Conservation (phyloP, 202 grass and related monocot species). For the Sporobolus alterniflorus region DNA sequence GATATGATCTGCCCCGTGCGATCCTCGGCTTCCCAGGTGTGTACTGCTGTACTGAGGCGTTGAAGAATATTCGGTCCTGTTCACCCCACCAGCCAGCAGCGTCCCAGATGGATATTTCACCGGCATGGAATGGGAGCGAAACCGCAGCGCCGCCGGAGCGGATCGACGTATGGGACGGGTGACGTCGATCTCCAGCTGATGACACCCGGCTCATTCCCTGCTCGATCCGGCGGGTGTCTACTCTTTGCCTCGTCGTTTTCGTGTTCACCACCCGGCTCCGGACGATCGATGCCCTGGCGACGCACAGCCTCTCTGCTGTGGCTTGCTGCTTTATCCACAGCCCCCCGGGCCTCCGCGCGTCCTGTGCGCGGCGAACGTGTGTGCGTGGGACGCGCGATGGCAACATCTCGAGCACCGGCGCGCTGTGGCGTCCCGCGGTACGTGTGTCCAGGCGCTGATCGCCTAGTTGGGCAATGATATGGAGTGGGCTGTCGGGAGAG, state of each 20-base stretch:
- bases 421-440: not conserved
- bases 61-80: not conserved
- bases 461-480: not conserved
- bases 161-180: not conserved
- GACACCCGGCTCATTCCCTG: not conserved
- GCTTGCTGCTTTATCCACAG: not conserved
- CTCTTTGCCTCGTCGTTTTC: not conserved
- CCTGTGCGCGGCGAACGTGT: not conserved
- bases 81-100: no score
- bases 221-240: not conserved
- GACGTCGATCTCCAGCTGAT: not conserved
- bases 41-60: not conserved
- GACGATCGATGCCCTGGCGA: not conserved
- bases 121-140: no score
- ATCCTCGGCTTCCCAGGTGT: not conserved
- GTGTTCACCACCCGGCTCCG: not conserved
- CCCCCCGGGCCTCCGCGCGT: not conserved
- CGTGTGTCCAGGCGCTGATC: not conserved
- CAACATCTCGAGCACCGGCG: not conserved
- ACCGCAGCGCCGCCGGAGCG: no score
- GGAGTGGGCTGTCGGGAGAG: conserved; percentile 11
- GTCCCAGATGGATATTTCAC: no score
- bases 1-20: not conserved
- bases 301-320: not conserved
- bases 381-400: not conserved